phyloP scores from a whole-genome alignment of 1,284 basidiomycete species.

The Anthracocystis walkeri region DNA sequence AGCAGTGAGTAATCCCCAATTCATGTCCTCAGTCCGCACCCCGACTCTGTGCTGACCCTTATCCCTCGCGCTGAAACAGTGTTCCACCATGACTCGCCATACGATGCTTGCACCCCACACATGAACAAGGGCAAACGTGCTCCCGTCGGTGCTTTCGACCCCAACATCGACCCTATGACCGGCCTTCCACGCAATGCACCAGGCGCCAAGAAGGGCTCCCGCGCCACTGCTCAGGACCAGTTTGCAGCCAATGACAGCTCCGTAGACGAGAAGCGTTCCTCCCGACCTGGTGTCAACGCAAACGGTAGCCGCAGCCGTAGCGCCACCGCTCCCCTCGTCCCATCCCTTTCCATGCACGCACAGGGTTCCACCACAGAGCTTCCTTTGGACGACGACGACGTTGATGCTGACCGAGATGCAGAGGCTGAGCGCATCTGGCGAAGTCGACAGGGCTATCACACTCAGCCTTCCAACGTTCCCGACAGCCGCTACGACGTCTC shows the following conservation, averaged over 20 bases:
- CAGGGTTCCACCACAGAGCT: slow-evolving; percentile 37
- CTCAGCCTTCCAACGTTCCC: slow-evolving; percentile 45
- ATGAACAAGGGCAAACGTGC: slow-evolving; percentile 59
- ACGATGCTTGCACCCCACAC: slow-evolving; percentile 67
- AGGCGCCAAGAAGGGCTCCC: slow-evolving; percentile 23
- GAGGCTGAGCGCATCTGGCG: slow-evolving; percentile 50
- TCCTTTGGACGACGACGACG: slow-evolving; percentile 38
- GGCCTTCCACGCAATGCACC: slow-evolving; percentile 41
- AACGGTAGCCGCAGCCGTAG: slow-evolving; percentile 37
- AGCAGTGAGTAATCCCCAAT: slow-evolving; percentile 38
- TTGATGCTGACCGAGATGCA: slow-evolving; percentile 44
- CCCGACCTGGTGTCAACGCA: slow-evolving; percentile 28
- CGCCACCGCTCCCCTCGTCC: slow-evolving; percentile 40
- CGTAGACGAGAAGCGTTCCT: slow-evolving; percentile 27
- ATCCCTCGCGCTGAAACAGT: slow-evolving; percentile 18
- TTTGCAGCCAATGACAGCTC: slow-evolving; percentile 13
- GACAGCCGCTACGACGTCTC: slow-evolving; percentile 52
- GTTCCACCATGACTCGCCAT: slow-evolving; percentile 69
- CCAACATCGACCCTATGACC: slow-evolving; percentile 64
- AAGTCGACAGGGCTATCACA: slow-evolving; percentile 49
- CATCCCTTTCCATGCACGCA: slow-evolving; percentile 44
- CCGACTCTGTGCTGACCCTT: not conserved
- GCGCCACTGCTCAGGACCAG: slow-evolving; percentile 1
- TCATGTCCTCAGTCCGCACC: not conserved
- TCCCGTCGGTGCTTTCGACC: slow-evolving; percentile 65